phyloP scores from a whole-genome alignment of 2,329 filamentous ascomycete genomes.

The Aspergillus chevalieri region DNA sequence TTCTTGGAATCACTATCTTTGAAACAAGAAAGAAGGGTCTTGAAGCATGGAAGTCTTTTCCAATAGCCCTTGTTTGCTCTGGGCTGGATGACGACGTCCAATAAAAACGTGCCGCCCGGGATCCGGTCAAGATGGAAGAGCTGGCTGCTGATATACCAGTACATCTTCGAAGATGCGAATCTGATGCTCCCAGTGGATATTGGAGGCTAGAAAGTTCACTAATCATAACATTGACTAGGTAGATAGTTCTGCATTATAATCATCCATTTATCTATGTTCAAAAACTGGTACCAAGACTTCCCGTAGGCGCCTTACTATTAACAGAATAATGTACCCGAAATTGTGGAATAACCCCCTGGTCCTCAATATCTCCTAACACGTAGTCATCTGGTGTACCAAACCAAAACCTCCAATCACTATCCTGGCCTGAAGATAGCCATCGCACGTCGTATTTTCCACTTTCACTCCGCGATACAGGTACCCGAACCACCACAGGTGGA shows the following conservation, averaged over 20 bases:
- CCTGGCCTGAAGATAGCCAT: constrained; percentile 21
- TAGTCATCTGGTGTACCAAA: constrained; percentile 31
- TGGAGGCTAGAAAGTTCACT: no score
- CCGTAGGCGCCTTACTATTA: constrained; percentile 13
- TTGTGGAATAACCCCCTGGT: constrained; percentile 12
- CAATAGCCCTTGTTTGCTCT: no score
- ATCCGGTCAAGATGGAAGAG: no score
- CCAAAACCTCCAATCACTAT: constrained; percentile 26
- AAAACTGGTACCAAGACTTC: constrained; percentile 12
- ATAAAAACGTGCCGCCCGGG: no score
- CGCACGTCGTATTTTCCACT: constrained; percentile 30
- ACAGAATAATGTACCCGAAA: constrained; percentile 27
- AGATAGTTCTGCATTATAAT: background rate
- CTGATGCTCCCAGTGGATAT: no score
- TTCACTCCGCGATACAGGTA: constrained; percentile 28
- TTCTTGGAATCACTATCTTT: no score
- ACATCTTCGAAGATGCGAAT: no score
- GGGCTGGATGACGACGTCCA: no score
- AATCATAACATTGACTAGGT: background rate
- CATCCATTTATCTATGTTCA: constrained; percentile 10
- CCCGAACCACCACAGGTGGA: constrained; percentile 23
- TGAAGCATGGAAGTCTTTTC: no score
- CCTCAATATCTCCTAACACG: constrained; percentile 26
- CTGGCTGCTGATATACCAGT: no score
- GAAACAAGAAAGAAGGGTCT: no score